phyloP scores from a whole-genome alignment of 805 yeast genomes.

The Komagataella pastoris region DNA sequence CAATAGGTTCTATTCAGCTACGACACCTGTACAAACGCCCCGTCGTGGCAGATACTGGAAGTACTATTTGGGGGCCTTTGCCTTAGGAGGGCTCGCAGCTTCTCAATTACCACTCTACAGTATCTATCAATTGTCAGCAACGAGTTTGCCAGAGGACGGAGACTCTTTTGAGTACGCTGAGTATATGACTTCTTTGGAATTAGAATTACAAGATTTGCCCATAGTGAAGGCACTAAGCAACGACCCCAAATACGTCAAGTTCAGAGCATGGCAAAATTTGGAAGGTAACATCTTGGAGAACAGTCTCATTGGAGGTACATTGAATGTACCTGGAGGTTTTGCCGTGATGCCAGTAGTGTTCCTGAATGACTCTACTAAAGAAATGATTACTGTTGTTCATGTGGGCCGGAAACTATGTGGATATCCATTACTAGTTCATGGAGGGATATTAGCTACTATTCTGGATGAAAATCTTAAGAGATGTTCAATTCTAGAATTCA shows the following conservation, averaged over 20 bases:
- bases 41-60: not conserved
- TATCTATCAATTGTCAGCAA: not conserved
- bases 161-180: conserved; percentile 9
- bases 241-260: conserved; percentile 22
- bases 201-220: conserved; percentile 32
- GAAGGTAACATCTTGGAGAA: conserved; percentile 24
- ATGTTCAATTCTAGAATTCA: conserved; percentile 26
- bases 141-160: not conserved
- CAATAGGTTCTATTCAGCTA: not conserved
- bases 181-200: conserved; percentile 24
- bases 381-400: conserved; percentile 57
- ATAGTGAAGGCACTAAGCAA: conserved; percentile 32
- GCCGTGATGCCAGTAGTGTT: conserved; percentile 62
- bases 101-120: not conserved
- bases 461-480: conserved; percentile 65
- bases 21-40: not conserved
- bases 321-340: conserved; percentile 68
- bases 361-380: conserved; percentile 38
- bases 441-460: conserved; percentile 75
- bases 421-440: conserved; percentile 79
- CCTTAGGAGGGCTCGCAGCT: not conserved
- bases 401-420: conserved; percentile 74
- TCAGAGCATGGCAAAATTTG: conserved; percentile 31
- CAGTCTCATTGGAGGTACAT: conserved; percentile 32
- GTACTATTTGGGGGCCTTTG: not conserved